Evolutionary conservation across 2,329 filamentous ascomycete species (phyloP).

Genomic region (Sporothrix brunneoviolacea): DNA sequence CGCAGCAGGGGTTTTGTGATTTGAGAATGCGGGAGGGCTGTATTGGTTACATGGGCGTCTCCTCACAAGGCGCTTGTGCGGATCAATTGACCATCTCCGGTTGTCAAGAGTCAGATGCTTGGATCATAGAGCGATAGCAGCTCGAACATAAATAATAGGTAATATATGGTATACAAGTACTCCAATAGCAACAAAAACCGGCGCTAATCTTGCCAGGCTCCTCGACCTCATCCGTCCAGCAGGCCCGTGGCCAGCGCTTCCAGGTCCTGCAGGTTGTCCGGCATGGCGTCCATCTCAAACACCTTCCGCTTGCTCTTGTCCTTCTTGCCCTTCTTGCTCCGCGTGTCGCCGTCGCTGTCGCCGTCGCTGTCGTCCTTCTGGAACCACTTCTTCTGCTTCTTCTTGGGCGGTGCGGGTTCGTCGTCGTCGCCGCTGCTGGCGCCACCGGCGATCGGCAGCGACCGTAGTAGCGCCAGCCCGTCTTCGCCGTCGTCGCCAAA

Average conservation of each 20-base stretch:
- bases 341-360: constrained; percentile 33
- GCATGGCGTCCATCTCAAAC: constrained; percentile 59
- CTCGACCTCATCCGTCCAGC: constrained; percentile 47
- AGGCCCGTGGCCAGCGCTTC: constrained; percentile 70
- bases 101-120: too few relatives aligned
- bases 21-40: too few relatives aligned
- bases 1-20: too few relatives aligned
- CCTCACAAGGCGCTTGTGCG: too few relatives aligned
- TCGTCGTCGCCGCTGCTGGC: constrained; percentile 21
- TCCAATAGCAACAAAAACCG: too few relatives aligned
- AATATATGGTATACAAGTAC: too few relatives aligned
- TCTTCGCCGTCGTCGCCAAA: constrained; percentile 40
- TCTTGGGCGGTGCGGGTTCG: constrained; percentile 36
- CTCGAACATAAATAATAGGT: too few relatives aligned
- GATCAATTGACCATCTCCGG: too few relatives aligned
- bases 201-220: too few relatives aligned
- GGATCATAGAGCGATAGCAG: too few relatives aligned
- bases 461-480: constrained; percentile 51
- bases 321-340: constrained; percentile 33
- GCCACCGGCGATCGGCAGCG: constrained; percentile 44
- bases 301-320: constrained; percentile 45
- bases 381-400: constrained; percentile 75
- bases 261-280: constrained; percentile 72
- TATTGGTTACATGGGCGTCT: too few relatives aligned
- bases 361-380: constrained; percentile 54